A percentile compares a stretch with the other conserved stretches of the same genome.
phyloP scores from a whole-genome alignment of 2,329 filamentous ascomycete genomes.

The Coleophoma cylindrospora region DNA sequence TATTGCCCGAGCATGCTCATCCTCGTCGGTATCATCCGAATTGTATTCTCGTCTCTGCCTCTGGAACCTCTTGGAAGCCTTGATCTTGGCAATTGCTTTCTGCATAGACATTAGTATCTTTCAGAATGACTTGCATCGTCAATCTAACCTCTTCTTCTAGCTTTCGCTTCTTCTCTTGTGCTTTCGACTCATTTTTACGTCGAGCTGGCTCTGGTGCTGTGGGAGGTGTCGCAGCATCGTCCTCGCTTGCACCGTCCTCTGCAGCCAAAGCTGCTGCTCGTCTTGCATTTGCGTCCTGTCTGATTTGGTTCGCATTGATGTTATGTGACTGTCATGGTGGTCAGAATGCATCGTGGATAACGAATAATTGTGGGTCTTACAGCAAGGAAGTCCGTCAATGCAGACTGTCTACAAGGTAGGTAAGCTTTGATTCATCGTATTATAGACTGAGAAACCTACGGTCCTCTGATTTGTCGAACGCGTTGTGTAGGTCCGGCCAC shows the following conservation, averaged over 20 bases:
- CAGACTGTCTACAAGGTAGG: slow-evolving; percentile 44
- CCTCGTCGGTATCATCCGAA: slow-evolving; percentile 40
- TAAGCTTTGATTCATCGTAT: not conserved
- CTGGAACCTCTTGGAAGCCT: slow-evolving; percentile 53
- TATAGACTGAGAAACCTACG: slow-evolving; percentile 13
- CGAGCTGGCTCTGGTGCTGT: slow-evolving; percentile 22
- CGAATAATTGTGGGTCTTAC: slow-evolving; percentile 33
- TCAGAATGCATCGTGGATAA: not conserved
- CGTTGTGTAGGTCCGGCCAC: not conserved
- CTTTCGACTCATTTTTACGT: slow-evolving; percentile 20
- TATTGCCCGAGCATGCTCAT: slow-evolving; percentile 44
- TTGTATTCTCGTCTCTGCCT: slow-evolving; percentile 39
- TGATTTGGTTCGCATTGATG: slow-evolving; percentile 58
- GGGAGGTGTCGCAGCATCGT: slow-evolving; percentile 15
- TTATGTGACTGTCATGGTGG: slow-evolving; percentile 56
- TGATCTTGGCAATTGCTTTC: slow-evolving; percentile 55
- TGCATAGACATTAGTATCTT: slow-evolving; percentile 23
- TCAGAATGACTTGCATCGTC: slow-evolving; percentile 3
- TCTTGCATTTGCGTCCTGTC: slow-evolving; percentile 42
- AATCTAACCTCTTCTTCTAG: slow-evolving; percentile 34
- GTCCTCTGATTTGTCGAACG: slow-evolving; percentile 22
- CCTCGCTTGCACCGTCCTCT: slow-evolving; percentile 37
- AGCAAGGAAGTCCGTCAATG: slow-evolving; percentile 63
- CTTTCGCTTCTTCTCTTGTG: slow-evolving; percentile 24
- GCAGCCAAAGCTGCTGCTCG: slow-evolving; percentile 33